A percentile compares a stretch with the other conserved stretches of the same genome.
Evolutionary conservation across 257 asterid species (phyloP).

Genomic region (Capsicum pubescens): DNA sequence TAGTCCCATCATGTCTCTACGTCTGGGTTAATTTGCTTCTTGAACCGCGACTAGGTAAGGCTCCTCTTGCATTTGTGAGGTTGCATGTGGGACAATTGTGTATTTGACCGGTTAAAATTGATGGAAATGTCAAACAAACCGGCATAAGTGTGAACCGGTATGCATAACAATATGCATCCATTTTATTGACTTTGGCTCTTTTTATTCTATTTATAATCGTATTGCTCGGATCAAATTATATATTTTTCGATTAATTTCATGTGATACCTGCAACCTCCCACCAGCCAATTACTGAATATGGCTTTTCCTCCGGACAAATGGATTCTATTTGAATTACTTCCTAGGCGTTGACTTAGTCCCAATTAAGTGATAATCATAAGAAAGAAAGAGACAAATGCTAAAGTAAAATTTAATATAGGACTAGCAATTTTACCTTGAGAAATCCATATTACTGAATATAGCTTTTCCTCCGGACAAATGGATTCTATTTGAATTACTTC

Average conservation of each 20-base stretch:
- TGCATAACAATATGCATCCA: too few relatives aligned
- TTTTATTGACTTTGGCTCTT: neutral
- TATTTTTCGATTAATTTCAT: neutral
- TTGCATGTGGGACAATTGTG: neutral
- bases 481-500: neutral
- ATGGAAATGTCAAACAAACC: neutral
- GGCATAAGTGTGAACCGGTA: neutral
- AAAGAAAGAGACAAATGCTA: neutral
- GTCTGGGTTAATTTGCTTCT: neutral
- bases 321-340: neutral
- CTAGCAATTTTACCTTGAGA: neutral
- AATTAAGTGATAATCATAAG: neutral
- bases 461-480: neutral
- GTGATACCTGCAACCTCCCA: too few relatives aligned
- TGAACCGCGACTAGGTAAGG: neutral
- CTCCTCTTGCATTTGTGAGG: constrained; percentile 11
- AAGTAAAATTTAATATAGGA: neutral
- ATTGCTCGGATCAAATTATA: neutral
- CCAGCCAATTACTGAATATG: neutral
- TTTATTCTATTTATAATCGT: neutral
- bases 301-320: neutral
- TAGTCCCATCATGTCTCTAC: neutral
- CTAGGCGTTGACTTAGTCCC: neutral
- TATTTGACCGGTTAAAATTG: neutral
- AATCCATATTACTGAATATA: neutral